phyloP scores from a whole-genome alignment of 352 stramenopile genomes.

The Globisporangium acanthophoron region DNA sequence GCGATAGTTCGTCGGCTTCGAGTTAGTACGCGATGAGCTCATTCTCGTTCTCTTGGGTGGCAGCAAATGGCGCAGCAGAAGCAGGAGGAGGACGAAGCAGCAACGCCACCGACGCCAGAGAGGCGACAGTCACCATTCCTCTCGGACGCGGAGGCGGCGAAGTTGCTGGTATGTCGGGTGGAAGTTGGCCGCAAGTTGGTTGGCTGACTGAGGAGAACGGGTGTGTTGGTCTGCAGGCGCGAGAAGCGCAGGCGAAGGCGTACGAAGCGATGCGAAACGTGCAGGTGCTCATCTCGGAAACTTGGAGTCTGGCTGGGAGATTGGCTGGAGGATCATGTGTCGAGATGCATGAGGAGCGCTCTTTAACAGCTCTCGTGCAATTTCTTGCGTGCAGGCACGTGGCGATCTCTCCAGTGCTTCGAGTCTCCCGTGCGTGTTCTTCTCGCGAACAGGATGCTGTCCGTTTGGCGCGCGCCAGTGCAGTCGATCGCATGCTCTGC shows the following conservation, averaged over 20 bases:
- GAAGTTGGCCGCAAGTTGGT: no score
- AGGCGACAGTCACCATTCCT: neutral
- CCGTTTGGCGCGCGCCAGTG: slow-evolving; percentile 14
- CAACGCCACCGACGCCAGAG: neutral
- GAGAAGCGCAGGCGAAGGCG: slow-evolving; percentile 20
- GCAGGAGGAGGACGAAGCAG: slow-evolving; percentile 7
- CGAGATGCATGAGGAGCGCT: neutral
- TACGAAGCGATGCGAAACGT: slow-evolving; percentile 23
- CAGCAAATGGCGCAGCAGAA: slow-evolving; percentile 20
- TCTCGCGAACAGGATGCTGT: slow-evolving; percentile 18
- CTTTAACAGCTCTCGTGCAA: neutral
- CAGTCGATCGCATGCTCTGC: slow-evolving; percentile 5
- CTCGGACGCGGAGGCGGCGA: slow-evolving; percentile 10
- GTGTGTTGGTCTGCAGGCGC: slow-evolving; percentile 11
- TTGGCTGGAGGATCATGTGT: neutral
- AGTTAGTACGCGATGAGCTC: neutral
- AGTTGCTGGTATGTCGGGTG: slow-evolving; percentile 7
- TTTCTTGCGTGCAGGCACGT: neutral
- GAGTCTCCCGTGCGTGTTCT: slow-evolving; percentile 14
- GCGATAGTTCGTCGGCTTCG: neutral
- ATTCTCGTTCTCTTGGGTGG: slow-evolving; percentile 8
- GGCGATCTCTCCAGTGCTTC: neutral
- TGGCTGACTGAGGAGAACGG: neutral
- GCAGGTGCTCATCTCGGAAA: slow-evolving; percentile 10
- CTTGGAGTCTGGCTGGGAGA: neutral